Conservation (phyloP, 1,284 basidiomycete species). For the Moniliella sp. region DNA sequence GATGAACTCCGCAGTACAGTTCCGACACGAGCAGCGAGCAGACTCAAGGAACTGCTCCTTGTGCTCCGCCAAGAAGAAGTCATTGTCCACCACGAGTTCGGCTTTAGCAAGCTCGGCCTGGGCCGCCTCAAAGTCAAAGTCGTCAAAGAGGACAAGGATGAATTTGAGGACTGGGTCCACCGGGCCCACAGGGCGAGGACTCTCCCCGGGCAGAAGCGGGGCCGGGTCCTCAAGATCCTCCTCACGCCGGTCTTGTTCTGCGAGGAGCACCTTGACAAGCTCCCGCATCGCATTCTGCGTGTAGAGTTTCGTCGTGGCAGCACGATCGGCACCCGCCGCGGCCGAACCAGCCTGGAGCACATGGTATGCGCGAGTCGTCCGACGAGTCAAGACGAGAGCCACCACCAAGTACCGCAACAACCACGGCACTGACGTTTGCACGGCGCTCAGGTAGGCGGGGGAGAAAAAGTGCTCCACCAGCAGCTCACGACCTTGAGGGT, state of each 20-base stretch:
- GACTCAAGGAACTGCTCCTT: constrained; percentile 84
- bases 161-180: constrained; percentile 82
- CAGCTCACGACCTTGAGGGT: constrained; percentile 69
- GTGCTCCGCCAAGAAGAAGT: constrained; percentile 81
- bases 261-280: constrained; percentile 22
- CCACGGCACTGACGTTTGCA: constrained; percentile 87
- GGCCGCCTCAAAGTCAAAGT: constrained; percentile 74
- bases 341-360: constrained; percentile 11
- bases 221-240: too few species aligned
- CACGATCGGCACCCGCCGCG: constrained; percentile 19
- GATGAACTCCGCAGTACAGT: constrained; percentile 90
- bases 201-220: too few species aligned
- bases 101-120: constrained; percentile 60
- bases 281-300: constrained; percentile 28
- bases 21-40: constrained; percentile 83
- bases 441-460: constrained; percentile 88
- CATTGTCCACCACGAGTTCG: constrained; percentile 61
- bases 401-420: constrained; percentile 79
- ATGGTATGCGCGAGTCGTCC: constrained; percentile 35
- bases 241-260: constrained; percentile 40
- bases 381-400: constrained; percentile 73
- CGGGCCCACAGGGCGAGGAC: too few species aligned
- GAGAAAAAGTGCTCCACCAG: constrained; percentile 88
- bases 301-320: constrained; percentile 14
- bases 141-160: constrained; percentile 72